A percentile compares a stretch with the other conserved stretches of the same genome.
Conservation (phyloP, 208 protist genomes). For the Leishmania lainsoni region DNA sequence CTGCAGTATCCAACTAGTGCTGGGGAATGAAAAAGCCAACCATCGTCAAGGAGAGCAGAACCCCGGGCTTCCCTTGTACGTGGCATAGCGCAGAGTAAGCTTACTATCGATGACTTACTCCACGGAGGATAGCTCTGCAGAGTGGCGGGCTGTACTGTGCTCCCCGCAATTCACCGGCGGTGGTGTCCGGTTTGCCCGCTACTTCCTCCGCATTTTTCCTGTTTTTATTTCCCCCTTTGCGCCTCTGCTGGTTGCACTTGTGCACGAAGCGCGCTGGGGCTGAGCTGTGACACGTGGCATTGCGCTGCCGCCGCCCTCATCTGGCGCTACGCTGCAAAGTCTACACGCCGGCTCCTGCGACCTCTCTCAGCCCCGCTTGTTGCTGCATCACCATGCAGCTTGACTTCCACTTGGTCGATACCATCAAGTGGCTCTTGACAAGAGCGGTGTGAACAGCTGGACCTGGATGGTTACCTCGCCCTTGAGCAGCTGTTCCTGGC, state of each 20-base stretch:
- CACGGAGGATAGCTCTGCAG: background rate
- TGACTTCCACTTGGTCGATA: conserved; percentile 11
- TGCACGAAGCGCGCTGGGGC: background rate
- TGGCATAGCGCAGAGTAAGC: background rate
- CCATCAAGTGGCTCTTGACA: conserved; percentile 33
- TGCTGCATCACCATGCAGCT: conserved; percentile 2
- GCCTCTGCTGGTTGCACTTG: background rate
- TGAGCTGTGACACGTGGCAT: background rate
- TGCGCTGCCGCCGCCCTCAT: background rate
- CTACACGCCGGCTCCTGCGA: background rate
- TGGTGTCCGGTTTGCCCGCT: background rate
- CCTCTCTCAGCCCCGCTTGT: too few species aligned
- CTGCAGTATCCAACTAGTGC: background rate
- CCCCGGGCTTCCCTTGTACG: background rate
- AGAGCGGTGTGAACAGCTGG: conserved; percentile 39
- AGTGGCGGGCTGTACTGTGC: background rate
- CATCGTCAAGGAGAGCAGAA: background rate
- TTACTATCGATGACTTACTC: background rate
- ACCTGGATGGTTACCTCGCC: conserved; percentile 44
- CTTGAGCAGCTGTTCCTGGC: conserved; percentile 29
- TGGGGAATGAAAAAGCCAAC: background rate
- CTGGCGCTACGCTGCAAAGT: background rate
- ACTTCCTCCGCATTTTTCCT: background rate
- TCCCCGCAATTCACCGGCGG: background rate
- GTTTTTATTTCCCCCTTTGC: background rate